Evolutionary conservation across 2,329 filamentous ascomycete genomes (phyloP).

Genomic region (Alternaria tenuissima): DNA sequence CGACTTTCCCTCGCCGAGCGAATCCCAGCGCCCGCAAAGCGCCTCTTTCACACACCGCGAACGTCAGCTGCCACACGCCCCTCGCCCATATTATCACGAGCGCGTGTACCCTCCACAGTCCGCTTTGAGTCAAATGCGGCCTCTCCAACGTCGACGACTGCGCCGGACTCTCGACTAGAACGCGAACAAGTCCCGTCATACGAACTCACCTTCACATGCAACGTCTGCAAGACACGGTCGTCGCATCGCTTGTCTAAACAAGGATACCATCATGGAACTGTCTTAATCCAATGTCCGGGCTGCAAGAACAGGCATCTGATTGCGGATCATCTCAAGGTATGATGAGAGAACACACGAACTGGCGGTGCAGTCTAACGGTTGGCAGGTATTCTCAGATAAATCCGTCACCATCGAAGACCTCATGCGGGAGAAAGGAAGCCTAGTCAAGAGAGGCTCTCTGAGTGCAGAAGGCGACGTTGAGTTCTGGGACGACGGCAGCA

Average conservation of each 20-base stretch:
- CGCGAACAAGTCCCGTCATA: constrained; percentile 71
- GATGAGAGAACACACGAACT: neutral
- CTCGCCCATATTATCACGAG: constrained; percentile 18
- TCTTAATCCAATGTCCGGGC: constrained; percentile 84
- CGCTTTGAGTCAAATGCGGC: constrained; percentile 41
- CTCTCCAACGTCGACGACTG: constrained; percentile 35
- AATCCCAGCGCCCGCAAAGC: constrained; percentile 38
- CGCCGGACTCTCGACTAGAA: constrained; percentile 47
- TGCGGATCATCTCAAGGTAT: constrained; percentile 79
- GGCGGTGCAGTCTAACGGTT: constrained; percentile 9
- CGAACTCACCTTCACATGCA: constrained; percentile 90
- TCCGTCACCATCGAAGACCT: constrained; percentile 79
- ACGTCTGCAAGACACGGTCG: constrained; percentile 81
- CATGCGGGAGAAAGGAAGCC: constrained; percentile 75
- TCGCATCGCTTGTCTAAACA: constrained; percentile 89
- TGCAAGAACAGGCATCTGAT: constrained; percentile 93
- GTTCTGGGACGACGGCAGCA: constrained; percentile 80
- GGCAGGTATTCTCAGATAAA: constrained; percentile 74
- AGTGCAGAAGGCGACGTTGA: constrained; percentile 86
- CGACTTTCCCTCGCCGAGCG: constrained; percentile 23
- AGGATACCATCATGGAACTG: constrained; percentile 89
- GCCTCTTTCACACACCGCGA: constrained; percentile 41
- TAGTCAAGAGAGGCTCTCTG: constrained; percentile 75
- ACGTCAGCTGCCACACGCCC: constrained; percentile 33
- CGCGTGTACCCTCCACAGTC: constrained; percentile 17